Evolutionary conservation across 108 stramenopile species (phyloP).

Genomic region (Tribonema minus): DNA sequence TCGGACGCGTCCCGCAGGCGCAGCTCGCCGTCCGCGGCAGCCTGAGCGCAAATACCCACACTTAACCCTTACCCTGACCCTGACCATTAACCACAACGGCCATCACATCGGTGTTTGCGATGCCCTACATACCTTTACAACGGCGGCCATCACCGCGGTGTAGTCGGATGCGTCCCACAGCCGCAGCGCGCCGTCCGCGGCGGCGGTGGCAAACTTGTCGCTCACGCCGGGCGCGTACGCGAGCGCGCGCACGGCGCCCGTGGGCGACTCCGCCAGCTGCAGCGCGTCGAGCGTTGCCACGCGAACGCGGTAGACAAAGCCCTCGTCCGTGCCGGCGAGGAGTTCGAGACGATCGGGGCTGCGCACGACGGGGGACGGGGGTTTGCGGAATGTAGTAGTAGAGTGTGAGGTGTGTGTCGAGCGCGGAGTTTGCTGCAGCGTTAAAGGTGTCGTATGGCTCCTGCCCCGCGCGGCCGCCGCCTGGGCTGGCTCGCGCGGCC

Average conservation of each 20-base stretch:
- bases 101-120: no score
- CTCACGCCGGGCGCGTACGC: conserved; percentile 47
- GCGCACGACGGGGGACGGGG: background rate
- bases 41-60: no score
- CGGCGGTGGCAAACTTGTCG: conserved; percentile 59
- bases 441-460: no score
- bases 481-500: no score
- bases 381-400: background rate
- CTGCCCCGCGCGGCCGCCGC: no score
- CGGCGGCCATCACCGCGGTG: conserved; percentile 29
- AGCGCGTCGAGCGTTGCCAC: conserved; percentile 23
- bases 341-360: background rate
- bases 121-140: conserved; percentile 29
- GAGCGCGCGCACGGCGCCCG: conserved; percentile 28
- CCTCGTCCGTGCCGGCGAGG: conserved; percentile 44
- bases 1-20: conserved; percentile 55
- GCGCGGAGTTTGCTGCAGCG: no score
- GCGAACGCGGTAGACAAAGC: conserved; percentile 44
- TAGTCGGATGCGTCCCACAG: conserved; percentile 58
- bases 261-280: conserved; percentile 52
- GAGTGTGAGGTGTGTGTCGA: no score
- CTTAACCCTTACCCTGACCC: no score
- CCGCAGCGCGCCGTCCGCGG: conserved; percentile 53
- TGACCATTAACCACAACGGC: no score
- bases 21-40: conserved; percentile 53